A percentile compares a stretch with the other conserved stretches of the same genome.
These are phyloP conservation scores for Euphorbia pulcherrima DNA, from an alignment of 345 rosid genomes.

Conservation along the genomic window DNA sequence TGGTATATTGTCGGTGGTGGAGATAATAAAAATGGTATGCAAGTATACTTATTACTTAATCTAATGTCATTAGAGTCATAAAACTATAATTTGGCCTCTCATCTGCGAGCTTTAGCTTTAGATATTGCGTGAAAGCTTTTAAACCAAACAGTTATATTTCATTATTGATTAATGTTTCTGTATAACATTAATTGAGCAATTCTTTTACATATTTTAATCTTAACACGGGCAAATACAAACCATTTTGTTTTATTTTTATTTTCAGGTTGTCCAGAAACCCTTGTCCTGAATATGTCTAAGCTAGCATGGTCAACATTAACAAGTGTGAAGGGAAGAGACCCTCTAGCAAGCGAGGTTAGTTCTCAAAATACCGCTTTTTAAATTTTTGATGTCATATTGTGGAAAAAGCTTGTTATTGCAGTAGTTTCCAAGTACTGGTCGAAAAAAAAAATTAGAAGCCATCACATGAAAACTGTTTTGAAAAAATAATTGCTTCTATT, in stretches of 20 bases:
- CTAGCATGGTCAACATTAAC: conserved; percentile 70
- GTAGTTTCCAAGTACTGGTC: not conserved
- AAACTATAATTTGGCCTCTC: not conserved
- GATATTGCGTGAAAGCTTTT: not conserved
- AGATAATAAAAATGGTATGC: conserved; percentile 79
- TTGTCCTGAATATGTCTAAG: conserved; percentile 81
- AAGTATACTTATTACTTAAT: conserved; percentile 1
- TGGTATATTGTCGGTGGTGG: conserved; percentile 98
- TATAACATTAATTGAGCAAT: not conserved
- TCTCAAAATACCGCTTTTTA: not conserved
- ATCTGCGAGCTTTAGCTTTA: not conserved
- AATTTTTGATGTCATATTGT: not conserved
- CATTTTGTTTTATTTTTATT: not conserved
- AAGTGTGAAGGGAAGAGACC: conserved; percentile 71
- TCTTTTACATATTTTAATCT: not conserved
- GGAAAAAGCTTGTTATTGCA: not conserved
- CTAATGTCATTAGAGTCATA: not conserved
- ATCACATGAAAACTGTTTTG: not conserved
- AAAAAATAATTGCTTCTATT: not conserved
- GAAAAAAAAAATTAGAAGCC: not conserved
- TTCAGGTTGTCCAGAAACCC: conserved; percentile 81
- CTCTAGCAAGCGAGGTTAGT: conserved; percentile 94
- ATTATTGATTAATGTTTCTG: not conserved
- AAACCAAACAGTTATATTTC: not conserved
- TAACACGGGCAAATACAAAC: not conserved